These are phyloP conservation scores for Pyrenula massariospora DNA, from an alignment of 495 filamentous ascomycete species.

Conservation along the genomic window DNA sequence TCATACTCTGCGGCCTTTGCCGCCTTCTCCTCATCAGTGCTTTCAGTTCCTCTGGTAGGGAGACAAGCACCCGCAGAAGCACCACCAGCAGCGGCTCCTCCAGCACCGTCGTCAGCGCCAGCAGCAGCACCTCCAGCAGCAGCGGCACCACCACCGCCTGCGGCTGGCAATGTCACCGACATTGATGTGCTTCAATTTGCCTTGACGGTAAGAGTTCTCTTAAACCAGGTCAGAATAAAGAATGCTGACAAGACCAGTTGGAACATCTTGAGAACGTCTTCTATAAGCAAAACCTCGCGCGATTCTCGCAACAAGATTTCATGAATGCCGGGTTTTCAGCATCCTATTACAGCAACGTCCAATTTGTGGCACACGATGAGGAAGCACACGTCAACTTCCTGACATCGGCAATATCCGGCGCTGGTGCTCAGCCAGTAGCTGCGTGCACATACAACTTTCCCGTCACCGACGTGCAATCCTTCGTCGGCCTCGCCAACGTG, in stretches of 20 bases:
- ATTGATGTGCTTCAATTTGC: neutral
- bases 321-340: constrained; percentile 32
- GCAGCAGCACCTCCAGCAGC: neutral
- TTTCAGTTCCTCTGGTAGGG: neutral
- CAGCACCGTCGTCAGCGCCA: neutral
- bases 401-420: constrained; percentile 30
- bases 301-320: constrained; percentile 41
- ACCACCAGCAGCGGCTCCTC: neutral
- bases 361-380: constrained; percentile 41
- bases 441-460: constrained; percentile 48
- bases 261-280: constrained; percentile 31
- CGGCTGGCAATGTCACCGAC: neutral
- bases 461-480: constrained; percentile 28
- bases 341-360: constrained; percentile 39
- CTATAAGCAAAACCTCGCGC: constrained; percentile 45
- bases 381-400: constrained; percentile 46
- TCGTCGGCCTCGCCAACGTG: constrained; percentile 38
- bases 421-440: constrained; percentile 33
- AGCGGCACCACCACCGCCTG: neutral
- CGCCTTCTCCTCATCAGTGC: neutral
- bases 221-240: no score
- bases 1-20: neutral
- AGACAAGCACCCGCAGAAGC: neutral
- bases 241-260: constrained; percentile 4
- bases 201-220: constrained; percentile 1